Conservation (phyloP, 208 protist genomes). For the Wallacemonas sp. region DNA sequence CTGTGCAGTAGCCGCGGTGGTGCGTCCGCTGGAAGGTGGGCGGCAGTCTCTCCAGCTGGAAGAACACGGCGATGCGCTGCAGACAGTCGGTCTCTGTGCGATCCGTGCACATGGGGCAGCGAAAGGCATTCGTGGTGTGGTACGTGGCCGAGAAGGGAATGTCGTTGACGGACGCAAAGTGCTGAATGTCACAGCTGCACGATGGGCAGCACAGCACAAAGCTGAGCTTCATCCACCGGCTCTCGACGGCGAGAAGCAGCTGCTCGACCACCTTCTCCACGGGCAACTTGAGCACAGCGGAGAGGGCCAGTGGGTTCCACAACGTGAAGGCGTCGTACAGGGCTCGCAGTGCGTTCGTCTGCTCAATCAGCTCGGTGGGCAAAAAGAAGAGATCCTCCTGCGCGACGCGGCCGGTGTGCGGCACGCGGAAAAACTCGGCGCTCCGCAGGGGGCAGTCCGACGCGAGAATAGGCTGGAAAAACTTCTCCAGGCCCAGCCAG, state of each 20-base stretch:
- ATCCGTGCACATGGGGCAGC: slow-evolving; percentile 82
- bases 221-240: slow-evolving; percentile 48
- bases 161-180: slow-evolving; percentile 54
- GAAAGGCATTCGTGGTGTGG: slow-evolving; percentile 62
- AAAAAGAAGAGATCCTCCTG: slow-evolving; percentile 41
- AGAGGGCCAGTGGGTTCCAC: slow-evolving; percentile 72
- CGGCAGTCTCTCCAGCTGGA: slow-evolving; percentile 48
- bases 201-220: slow-evolving; percentile 80
- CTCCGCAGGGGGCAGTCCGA: slow-evolving; percentile 44
- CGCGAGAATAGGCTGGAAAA: slow-evolving; percentile 49
- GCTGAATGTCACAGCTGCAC: slow-evolving; percentile 74
- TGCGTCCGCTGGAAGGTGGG: slow-evolving; percentile 46
- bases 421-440: slow-evolving; percentile 52
- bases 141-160: slow-evolving; percentile 68
- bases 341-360: slow-evolving; percentile 49
- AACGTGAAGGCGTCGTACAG: slow-evolving; percentile 71
- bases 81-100: slow-evolving; percentile 54
- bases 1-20: slow-evolving; percentile 74
- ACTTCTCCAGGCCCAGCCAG: slow-evolving; percentile 59
- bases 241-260: slow-evolving; percentile 73
- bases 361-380: slow-evolving; percentile 28
- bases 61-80: slow-evolving; percentile 66
- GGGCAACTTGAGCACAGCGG: slow-evolving; percentile 50
- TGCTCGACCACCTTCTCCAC: slow-evolving; percentile 72
- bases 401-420: slow-evolving; percentile 34